phyloP scores from a whole-genome alignment of 2,329 filamentous ascomycete genomes.

The Colletotrichum sp. region DNA sequence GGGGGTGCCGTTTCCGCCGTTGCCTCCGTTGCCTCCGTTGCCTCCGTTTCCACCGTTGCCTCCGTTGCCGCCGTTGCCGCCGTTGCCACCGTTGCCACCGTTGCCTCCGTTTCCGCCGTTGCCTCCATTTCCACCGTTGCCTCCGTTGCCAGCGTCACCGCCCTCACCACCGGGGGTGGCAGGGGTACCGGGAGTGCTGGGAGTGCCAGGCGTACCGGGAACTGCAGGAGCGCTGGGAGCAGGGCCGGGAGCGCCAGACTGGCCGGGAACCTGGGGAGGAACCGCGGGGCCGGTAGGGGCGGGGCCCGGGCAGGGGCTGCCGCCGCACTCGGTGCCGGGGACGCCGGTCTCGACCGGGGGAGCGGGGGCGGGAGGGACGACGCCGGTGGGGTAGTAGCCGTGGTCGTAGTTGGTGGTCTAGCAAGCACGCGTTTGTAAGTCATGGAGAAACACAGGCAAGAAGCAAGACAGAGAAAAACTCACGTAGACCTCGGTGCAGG shows the following conservation, averaged over 20 bases:
- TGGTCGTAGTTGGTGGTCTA: not conserved
- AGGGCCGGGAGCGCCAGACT: not conserved
- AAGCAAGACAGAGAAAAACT: not conserved
- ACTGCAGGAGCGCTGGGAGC: not conserved
- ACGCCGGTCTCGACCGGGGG: not conserved
- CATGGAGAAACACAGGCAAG: not conserved
- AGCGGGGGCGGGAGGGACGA: not conserved
- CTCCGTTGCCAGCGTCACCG: not conserved
- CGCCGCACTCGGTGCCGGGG: not conserved
- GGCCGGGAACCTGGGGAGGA: not conserved
- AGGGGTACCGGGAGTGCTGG: not conserved
- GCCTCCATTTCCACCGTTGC: not conserved
- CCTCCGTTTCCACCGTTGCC: not conserved
- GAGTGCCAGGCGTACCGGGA: not conserved
- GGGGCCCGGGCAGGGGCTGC: not conserved
- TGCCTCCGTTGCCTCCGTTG: not conserved
- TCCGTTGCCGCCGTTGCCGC: not conserved
- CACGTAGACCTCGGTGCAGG: slow-evolving; percentile 44
- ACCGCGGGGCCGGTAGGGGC: not conserved
- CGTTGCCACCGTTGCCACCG: not conserved
- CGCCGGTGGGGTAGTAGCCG: not conserved
- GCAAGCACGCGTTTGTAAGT: not conserved
- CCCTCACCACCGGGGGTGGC: not conserved
- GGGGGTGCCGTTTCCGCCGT: not conserved
- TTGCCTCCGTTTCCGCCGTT: not conserved